Evolutionary conservation across 2,329 filamentous ascomycete genomes (phyloP), one percentile per base, ranked within the genome.

Genomic region (Scedosporium apiospermum): DNA sequence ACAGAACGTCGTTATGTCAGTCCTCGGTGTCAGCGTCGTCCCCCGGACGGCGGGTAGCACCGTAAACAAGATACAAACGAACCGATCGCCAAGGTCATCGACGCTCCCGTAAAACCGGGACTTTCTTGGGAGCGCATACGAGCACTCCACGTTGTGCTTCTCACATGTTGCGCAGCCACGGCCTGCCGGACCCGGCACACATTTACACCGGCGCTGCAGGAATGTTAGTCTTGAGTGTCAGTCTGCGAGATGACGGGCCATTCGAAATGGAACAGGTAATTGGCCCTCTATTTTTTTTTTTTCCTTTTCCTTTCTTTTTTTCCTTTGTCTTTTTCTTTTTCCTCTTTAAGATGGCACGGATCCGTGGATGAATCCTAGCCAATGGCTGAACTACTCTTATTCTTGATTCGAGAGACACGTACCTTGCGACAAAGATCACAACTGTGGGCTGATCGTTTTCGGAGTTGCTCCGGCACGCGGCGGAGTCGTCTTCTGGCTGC

Each of bases 41-140:
- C 27, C 27, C 27, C 27, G 27, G 4, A 30, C 27, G 27, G 27
- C 27, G 27, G 30, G 6, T 34, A 34, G 30, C 30, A 34, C 30
- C 30, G 7, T 34, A 34, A 34, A 34, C 30, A 34, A 9, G 14
- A 18, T 46, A 46, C 18, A 18, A 21, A 58, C 69, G 57, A 58
- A 74, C 73, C 71, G 65, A 61, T 74, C 73, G 58, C 73, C 74
- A 21, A 76, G 64, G 62, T 74, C 71, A 46, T 74, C 73, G 4
- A 75, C 63, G 59, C 72, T 74, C 1, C 73, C 74, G 30, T 75
- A 75, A 65, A 75, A 74, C 49, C 70, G 67, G n/a, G 72, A 73
- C 66, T 73, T 75, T 6, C 72, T 68, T 1, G 72, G 73, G 5
- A 71, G 66, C 6, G 70, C 74, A 38, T 71, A 75, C 14, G 70